Evolutionary conservation across 2,329 filamentous ascomycete genomes (phyloP).

Genomic region (Fusarium subtropicale): DNA sequence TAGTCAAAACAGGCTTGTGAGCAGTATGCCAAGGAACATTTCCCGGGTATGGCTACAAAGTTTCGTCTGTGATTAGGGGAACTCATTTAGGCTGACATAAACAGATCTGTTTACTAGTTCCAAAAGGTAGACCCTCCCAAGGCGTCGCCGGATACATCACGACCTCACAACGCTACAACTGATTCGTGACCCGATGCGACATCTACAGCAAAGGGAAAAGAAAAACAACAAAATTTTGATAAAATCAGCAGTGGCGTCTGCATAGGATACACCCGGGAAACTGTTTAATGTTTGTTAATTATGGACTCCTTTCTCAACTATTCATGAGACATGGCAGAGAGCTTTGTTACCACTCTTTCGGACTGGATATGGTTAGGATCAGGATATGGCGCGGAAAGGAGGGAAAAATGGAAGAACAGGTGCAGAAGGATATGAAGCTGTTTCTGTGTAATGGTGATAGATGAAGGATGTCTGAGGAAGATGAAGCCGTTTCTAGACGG

Average conservation of each 20-base stretch:
- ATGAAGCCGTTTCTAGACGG: conserved; percentile 33
- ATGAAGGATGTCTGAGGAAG: conserved; percentile 26
- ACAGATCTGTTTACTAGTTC: conserved; percentile 55
- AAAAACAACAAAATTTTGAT: conserved; percentile 36
- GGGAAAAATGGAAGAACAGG: conserved; percentile 32
- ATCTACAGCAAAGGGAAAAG: conserved; percentile 13
- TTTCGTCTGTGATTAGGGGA: conserved; percentile 38
- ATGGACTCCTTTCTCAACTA: conserved; percentile 22
- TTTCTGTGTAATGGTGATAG: conserved; percentile 39
- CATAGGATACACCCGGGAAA: conserved; percentile 33
- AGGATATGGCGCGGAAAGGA: conserved; percentile 34
- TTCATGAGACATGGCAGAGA: conserved; percentile 36
- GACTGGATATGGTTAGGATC: conserved; percentile 33
- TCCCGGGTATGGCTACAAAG: conserved; percentile 64
- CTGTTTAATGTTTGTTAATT: conserved; percentile 44
- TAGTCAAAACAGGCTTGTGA: conserved; percentile 58
- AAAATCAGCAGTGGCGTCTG: conserved; percentile 38
- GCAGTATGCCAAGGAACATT: conserved; percentile 97
- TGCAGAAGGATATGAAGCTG: conserved; percentile 4
- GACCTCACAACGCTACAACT: not conserved
- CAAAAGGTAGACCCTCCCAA: conserved; percentile 50
- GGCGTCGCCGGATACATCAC: not conserved
- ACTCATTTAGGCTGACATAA: conserved; percentile 48
- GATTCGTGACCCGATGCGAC: not conserved
- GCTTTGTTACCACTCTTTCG: conserved; percentile 39